Base-by-base conservation (phyloP, 2,329 filamentous ascomycete genomes). In the Pseudocercospora ulei region DNA sequence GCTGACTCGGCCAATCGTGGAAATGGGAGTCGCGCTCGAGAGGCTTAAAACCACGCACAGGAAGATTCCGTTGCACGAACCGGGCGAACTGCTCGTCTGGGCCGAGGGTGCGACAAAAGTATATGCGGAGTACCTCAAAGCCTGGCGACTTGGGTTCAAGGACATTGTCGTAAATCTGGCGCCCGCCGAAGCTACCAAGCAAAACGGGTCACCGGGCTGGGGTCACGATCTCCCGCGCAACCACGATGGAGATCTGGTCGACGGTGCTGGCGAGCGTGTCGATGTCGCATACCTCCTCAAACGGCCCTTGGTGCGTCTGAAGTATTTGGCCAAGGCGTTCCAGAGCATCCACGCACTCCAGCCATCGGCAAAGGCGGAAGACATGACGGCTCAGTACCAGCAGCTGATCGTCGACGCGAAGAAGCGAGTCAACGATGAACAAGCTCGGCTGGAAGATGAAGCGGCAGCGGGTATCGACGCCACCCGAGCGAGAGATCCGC, bases 241-340 rank as follows among this genome's bases (percentile, higher is more conserved):
- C 54, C 66, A 72, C 29, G 67, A 75, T 44, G 73, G 74, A 7
- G 74, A 78, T 52, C 65, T 78, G 9, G 63, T 76, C 34, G 44
- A 48, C 12, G 75, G 75, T 20, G 73, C 88, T 47, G 90, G 88
- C 7, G 85, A 95, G 59, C 77, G 85, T 35, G 86, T 95, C 5
- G 90, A 96, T 58, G 90, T 98, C 31, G 87, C 87, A 5, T 92
- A 90, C 61, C 70, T 98, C 29, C 69, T 98, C 36, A 95, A 93
- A 63, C 71, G 88, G 38, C 90, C 90, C 1, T 65, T 98, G 26
- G 78, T 94, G 13, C 76, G 90, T 30, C 68, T 95, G 44, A 95
- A 94, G 60, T 83, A 87, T 61, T 75, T 98, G 45, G 70, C 79
- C 27, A 94, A 87, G 60, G 80, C 84, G 23, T 76, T 93, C 54